These are phyloP conservation scores for Leccinum arenicola DNA, from an alignment of 768 basidiomycete genomes.

Conservation along the genomic window DNA sequence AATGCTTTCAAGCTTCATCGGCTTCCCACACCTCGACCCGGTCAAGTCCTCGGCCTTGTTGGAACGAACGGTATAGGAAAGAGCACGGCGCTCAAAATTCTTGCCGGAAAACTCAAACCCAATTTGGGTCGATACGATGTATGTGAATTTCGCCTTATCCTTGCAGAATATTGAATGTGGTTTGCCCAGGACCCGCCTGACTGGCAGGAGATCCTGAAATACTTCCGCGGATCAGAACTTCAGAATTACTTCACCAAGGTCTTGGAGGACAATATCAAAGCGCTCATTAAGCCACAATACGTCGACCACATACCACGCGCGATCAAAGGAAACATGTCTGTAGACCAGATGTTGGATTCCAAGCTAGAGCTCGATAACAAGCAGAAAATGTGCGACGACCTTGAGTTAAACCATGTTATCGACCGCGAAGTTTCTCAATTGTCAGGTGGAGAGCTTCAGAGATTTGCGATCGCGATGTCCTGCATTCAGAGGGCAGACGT, in stretches of 20 bases:
- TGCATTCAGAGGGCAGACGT: slow-evolving; percentile 95
- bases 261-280: slow-evolving; percentile 96
- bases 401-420: slow-evolving; percentile 85
- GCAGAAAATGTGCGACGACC: slow-evolving; percentile 76
- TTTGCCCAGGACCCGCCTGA: slow-evolving; percentile 84
- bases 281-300: slow-evolving; percentile 99
- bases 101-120: slow-evolving; percentile 96
- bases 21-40: slow-evolving; percentile 93
- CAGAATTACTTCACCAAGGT: slow-evolving; percentile 99
- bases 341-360: slow-evolving; percentile 86
- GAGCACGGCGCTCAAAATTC: slow-evolving; percentile 94
- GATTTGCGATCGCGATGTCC: slow-evolving; percentile 98
- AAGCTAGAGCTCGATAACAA: slow-evolving; percentile 91
- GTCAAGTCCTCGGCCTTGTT: slow-evolving; percentile 97
- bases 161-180: not conserved
- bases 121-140: slow-evolving; percentile 97
- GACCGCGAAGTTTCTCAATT: slow-evolving; percentile 82
- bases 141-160: slow-evolving; percentile 27
- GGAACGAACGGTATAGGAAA: slow-evolving; percentile 99
- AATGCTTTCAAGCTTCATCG: slow-evolving; percentile 99
- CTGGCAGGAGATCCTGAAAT: slow-evolving; percentile 97
- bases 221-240: slow-evolving; percentile 97
- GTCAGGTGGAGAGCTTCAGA: slow-evolving; percentile 95
- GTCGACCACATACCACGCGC: slow-evolving; percentile 98
- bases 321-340: slow-evolving; percentile 87